Base-by-base conservation (phyloP, 2,329 filamentous ascomycete species). In the Phialophora chinensis region DNA sequence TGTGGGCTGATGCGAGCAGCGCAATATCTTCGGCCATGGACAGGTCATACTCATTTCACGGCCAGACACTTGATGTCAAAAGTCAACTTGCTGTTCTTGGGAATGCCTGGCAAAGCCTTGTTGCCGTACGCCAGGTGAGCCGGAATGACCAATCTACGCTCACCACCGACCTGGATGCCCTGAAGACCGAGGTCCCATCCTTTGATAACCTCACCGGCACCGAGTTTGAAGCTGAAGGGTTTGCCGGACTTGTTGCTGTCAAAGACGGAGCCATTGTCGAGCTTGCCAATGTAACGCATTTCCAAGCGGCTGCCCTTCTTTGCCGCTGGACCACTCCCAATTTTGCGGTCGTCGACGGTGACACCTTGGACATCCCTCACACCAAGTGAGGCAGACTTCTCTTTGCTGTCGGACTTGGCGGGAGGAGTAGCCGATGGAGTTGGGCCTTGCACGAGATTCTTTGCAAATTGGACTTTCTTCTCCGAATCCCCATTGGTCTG, bases 201-300 rank as follows among this genome's bases (percentile, higher is more conserved):
- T 87, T 96, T 95, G 85, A 99, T 99, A 75, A 99, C 96, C 80
- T 98, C 92, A 69, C 93, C 93, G 77, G 89, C 88, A 73, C 95
- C 96, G 68, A 96, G 88, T 85, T 94, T 96, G 88, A 98, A 98
- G 73, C 86, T 87, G 84, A 99, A 99, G 66, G 96, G 94, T 84
- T 96, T 93, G 75, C 95, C 95, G 85, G 96, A 97, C 87, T 98
- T 99, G 87, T 99, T 80, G 93, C 92, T 93, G 74, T 52, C 71
- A 76, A 99, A 99, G 73, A 96, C 89, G 84, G 97, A 96, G 81
- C 93, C 93, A 80, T 96, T 91, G 77, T 90, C 87, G 69, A 95
- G 90, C 87, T 99, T 99, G 80, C 95, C 95, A 75, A 99, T 98
- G 84, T 99, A 99, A 77, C 95, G 89, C 88, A 99, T 95, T 75